Evolutionary conservation across 1,284 basidiomycete species (phyloP).

Genomic region (Pseudomicrostroma phylloplanum): DNA sequence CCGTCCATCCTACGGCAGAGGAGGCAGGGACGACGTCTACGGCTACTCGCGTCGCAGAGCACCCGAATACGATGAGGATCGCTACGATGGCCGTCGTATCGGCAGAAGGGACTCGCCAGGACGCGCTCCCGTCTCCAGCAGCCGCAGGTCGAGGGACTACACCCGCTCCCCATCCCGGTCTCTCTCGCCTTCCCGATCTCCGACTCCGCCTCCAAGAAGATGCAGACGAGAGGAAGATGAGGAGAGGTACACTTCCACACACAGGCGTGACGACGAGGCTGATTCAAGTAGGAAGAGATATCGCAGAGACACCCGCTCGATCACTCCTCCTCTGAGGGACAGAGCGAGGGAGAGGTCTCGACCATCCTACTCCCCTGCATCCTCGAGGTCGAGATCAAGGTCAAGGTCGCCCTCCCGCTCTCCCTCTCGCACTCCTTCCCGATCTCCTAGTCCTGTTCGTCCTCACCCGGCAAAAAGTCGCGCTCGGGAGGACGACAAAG

Average conservation of each 20-base stretch:
- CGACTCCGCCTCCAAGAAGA: neutral
- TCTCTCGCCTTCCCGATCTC: neutral
- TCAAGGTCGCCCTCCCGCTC: neutral
- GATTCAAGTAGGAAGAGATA: too few relatives aligned
- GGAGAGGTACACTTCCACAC: too few relatives aligned
- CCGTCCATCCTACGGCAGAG: neutral
- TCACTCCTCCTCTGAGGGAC: too few relatives aligned
- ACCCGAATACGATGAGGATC: neutral
- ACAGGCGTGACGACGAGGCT: too few relatives aligned
- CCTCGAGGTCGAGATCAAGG: neutral
- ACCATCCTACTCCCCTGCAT: neutral
- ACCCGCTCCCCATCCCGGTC: neutral
- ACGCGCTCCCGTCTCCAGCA: neutral
- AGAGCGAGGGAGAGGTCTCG: too few relatives aligned
- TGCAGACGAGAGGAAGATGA: too few relatives aligned
- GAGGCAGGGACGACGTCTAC: neutral
- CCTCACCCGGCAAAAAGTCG: too few relatives aligned
- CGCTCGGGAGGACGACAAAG: too few relatives aligned
- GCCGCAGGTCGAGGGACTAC: too few relatives aligned
- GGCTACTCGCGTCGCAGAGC: neutral
- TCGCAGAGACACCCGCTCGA: too few relatives aligned
- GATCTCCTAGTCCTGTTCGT: neutral
- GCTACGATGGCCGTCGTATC: too few relatives aligned
- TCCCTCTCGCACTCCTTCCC: neutral
- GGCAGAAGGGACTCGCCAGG: neutral